Evolutionary conservation across 441 rosid genomes (phyloP), one percentile per base, ranked within the genome.

Genomic region (Pelargonium australe): DNA sequence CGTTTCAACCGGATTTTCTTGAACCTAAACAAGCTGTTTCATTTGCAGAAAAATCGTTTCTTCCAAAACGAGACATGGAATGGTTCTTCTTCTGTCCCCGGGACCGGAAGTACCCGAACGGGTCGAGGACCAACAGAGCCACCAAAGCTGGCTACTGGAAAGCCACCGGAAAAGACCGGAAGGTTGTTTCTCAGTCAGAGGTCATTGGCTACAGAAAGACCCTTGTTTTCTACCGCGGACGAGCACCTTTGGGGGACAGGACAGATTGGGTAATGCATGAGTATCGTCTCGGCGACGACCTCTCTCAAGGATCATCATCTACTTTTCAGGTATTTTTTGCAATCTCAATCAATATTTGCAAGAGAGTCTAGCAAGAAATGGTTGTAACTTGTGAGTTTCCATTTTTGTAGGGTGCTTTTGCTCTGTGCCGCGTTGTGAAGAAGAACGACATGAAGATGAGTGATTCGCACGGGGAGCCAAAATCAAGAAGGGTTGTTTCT

Each of bases 241-340:
- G 96, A 3, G 94, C 98, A 5, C 97, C 96, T 40, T 74, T 77
- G 70, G 96, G 97, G 19, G 81, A 86, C 67, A 83, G 97, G 55
- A 87, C 89, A 0, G 83, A 78, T 41, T 89, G 96, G 95, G 82
- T 86, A 0, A 87, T 92, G 97, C 91, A 92, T 7, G 98, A 92
- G 70, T 92, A 92, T 76, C 85, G 94, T 28, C 89, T 90, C 47
- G 78, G 74, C 12, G 94, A 89, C 64, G 86, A 85, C 62, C 66
- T 66, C 72, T 75, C 85, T 72, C 73, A 71, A 69, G 89, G 82
- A 20, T 20, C 23, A 23, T 67, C 89, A 67, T 68, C 81, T 12
- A 78, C 70, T 74, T 78, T 79, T 71, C 83, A 84, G 85, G 96
- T 91, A 72, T 65, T 3, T 34, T 34, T 34, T 4, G 37, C 37